A percentile compares a stretch with the other conserved stretches of the same genome.
Evolutionary conservation across 139 green algal genomes (phyloP).

Genomic region (Tetraselmis striata): DNA sequence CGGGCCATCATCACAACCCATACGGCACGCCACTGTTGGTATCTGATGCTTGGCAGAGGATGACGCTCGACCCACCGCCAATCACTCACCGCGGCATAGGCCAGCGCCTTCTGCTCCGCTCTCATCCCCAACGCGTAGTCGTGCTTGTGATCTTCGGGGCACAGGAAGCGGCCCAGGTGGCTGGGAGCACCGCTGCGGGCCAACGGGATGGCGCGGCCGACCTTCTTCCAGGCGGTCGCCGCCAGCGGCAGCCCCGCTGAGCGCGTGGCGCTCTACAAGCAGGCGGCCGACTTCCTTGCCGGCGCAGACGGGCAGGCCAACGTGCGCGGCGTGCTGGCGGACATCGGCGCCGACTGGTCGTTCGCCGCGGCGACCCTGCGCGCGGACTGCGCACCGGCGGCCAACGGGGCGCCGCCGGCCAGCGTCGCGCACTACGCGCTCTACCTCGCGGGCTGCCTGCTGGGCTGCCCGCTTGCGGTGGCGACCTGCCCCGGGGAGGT

Average conservation of each 20-base stretch:
- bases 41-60: no score
- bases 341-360: background rate
- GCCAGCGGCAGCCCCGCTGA: no score
- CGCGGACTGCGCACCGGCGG: background rate
- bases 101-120: no score
- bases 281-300: background rate
- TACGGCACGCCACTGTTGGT: no score
- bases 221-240: background rate
- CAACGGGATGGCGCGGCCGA: no score
- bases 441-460: background rate
- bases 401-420: background rate
- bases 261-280: background rate
- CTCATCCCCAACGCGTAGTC: no score
- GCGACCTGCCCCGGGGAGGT: background rate
- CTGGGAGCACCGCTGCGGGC: no score
- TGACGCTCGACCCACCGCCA: no score
- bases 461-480: background rate
- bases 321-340: background rate
- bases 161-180: no score
- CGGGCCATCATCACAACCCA: no score
- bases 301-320: background rate
- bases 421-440: background rate
- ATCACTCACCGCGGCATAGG: no score
- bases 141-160: no score
- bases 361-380: background rate